A percentile compares a stretch with the other conserved stretches of the same genome.
These are phyloP conservation scores for Diplodia sapinea DNA, from an alignment of 2,329 filamentous ascomycete genomes.

Conservation along the genomic window DNA sequence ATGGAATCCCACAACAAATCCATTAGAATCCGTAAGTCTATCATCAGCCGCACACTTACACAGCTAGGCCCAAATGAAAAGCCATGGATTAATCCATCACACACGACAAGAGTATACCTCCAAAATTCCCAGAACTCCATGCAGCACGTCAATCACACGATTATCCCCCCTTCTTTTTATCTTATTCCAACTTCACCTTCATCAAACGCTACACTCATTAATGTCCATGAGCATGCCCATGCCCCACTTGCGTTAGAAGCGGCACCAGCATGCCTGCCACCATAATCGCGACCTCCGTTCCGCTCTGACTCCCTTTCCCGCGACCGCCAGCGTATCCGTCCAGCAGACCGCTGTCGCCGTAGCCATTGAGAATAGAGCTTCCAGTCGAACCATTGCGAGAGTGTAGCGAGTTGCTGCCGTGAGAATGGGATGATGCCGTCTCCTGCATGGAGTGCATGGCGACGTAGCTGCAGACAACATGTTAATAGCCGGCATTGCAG, in stretches of 20 bases:
- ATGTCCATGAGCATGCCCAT: slow-evolving; percentile 49
- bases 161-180: neutral
- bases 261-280: slow-evolving; percentile 79
- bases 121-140: neutral
- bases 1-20: no score
- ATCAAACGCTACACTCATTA: neutral
- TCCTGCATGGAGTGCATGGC: slow-evolving; percentile 99
- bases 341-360: slow-evolving; percentile 23
- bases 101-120: no score
- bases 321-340: slow-evolving; percentile 60
- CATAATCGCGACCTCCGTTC: slow-evolving; percentile 64
- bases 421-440: slow-evolving; percentile 49
- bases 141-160: neutral
- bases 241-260: slow-evolving; percentile 77
- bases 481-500: no score
- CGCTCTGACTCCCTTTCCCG: slow-evolving; percentile 36
- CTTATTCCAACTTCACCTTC: neutral
- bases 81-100: no score
- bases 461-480: slow-evolving; percentile 71
- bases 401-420: slow-evolving; percentile 41
- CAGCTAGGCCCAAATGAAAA: no score
- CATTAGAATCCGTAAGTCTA: no score
- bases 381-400: slow-evolving; percentile 56
- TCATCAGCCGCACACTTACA: no score
- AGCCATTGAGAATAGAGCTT: slow-evolving; percentile 52